These are phyloP conservation scores for Chrysoporthe deuterocubensis DNA, from an alignment of 2,329 filamentous ascomycete genomes.

Conservation along the genomic window DNA sequence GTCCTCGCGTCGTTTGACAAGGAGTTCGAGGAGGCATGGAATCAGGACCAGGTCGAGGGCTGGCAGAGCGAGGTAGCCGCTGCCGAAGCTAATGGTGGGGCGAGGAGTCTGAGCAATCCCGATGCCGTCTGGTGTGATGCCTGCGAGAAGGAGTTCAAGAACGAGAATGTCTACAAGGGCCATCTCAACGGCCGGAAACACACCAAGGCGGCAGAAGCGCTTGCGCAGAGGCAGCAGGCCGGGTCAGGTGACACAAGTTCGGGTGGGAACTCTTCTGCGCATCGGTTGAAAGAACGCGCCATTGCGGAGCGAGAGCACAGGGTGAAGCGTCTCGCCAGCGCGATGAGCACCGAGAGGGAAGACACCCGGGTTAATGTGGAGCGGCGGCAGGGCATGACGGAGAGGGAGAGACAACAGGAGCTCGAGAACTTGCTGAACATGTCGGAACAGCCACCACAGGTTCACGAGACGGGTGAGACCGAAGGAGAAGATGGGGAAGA, in stretches of 20 bases:
- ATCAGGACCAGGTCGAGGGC: conserved; percentile 75
- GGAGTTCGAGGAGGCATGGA: conserved; percentile 86
- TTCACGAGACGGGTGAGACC: conserved; percentile 61
- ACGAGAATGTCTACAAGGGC: conserved; percentile 89
- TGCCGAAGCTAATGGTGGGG: conserved; percentile 43
- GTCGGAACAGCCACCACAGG: conserved; percentile 51
- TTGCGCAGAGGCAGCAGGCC: conserved; percentile 53
- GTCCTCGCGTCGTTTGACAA: conserved; percentile 76
- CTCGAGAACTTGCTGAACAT: conserved; percentile 78
- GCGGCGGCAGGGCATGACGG: conserved; percentile 95
- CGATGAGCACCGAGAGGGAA: conserved; percentile 84
- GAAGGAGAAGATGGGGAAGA: conserved; percentile 81
- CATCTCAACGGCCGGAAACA: conserved; percentile 94
- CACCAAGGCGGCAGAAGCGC: conserved; percentile 76
- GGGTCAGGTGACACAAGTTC: conserved; percentile 32
- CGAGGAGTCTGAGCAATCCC: conserved; percentile 42
- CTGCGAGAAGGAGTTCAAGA: conserved; percentile 94
- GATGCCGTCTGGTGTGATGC: conserved; percentile 87
- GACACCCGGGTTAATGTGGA: conserved; percentile 95
- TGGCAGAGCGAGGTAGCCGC: conserved; percentile 67
- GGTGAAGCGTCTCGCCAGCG: conserved; percentile 75
- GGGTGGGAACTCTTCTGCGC: conserved; percentile 29
- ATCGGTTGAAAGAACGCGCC: conserved; percentile 73
- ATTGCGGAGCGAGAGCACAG: conserved; percentile 88
- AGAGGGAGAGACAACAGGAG: conserved; percentile 92